Evolutionary conservation across 306 rosid species (phyloP).

Genomic region (Trichosanthes truncata): DNA sequence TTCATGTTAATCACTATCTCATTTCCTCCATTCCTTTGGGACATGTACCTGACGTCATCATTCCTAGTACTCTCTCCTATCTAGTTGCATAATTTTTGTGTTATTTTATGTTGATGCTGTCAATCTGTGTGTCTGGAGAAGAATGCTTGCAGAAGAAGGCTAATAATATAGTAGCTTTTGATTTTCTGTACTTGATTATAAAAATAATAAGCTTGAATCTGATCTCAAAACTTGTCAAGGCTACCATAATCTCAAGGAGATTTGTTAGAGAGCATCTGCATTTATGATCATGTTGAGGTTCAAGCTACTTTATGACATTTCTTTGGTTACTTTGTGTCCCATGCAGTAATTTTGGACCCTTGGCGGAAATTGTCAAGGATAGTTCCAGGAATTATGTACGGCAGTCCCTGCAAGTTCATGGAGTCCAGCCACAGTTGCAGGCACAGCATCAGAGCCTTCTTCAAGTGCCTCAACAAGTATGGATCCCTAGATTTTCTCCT

Average conservation of each 20-base stretch:
- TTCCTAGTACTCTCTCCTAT: neutral
- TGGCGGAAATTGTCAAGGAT: constrained; percentile 68
- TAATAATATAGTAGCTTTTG: neutral
- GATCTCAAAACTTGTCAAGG: neutral
- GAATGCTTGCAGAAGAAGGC: neutral
- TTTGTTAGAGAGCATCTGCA: neutral
- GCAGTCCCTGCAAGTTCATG: constrained; percentile 56
- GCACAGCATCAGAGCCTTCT: constrained; percentile 53
- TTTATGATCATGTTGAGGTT: neutral
- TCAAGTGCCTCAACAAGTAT: constrained; percentile 64
- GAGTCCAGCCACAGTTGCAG: constrained; percentile 53
- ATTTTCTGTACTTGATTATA: neutral
- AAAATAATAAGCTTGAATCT: neutral
- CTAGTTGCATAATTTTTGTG: neutral
- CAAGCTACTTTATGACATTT: constrained; percentile 9
- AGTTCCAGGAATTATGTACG: constrained; percentile 51
- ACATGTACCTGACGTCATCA: neutral
- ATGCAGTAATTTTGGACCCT: constrained; percentile 55
- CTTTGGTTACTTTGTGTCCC: neutral
- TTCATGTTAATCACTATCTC: neutral
- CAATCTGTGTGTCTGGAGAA: neutral
- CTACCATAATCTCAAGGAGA: neutral
- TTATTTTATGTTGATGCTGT: neutral
- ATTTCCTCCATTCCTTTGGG: neutral
- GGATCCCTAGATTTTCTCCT: constrained; percentile 13